Conservation (phyloP, 129 eudicot genomes). For the Lonicera japonica region DNA sequence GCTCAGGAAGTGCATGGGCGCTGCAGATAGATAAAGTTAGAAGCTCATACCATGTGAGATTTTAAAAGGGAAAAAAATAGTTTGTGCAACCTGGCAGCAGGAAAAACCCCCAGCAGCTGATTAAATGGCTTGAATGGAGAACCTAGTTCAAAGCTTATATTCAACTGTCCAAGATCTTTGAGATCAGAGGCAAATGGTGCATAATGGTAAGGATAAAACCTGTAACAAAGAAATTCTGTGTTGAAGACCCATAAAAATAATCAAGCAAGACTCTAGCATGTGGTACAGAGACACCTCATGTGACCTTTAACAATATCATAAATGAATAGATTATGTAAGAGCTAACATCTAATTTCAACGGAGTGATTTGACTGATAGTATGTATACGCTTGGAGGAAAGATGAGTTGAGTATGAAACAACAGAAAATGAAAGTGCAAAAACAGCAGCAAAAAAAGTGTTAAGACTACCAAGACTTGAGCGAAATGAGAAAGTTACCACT, state of each 20-base stretch:
- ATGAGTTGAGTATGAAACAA: no score
- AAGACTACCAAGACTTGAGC: neutral
- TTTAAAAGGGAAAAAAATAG: neutral
- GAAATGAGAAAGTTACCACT: slow-evolving; percentile 42
- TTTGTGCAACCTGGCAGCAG: slow-evolving; percentile 85
- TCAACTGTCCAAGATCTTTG: slow-evolving; percentile 69
- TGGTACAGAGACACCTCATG: no score
- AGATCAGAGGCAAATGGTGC: slow-evolving; percentile 99
- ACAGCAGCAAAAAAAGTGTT: no score
- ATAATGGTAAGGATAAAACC: slow-evolving; percentile 99
- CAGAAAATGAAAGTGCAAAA: no score
- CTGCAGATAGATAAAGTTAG: slow-evolving; percentile 49
- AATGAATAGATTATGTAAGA: no score
- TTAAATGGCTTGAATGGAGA: slow-evolving; percentile 93
- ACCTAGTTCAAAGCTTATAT: slow-evolving; percentile 76
- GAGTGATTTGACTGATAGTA: no score
- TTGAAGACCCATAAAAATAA: neutral
- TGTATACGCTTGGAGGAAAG: no score
- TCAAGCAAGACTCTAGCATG: neutral
- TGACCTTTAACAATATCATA: no score
- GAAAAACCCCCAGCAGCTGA: slow-evolving; percentile 96
- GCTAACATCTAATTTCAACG: no score
- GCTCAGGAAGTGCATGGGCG: slow-evolving; percentile 93
- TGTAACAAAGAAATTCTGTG: slow-evolving; percentile 20
- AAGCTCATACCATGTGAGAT: neutral